Evolutionary conservation across 805 yeast species (phyloP).

Genomic region (Kodamaea nitidulidarum): DNA sequence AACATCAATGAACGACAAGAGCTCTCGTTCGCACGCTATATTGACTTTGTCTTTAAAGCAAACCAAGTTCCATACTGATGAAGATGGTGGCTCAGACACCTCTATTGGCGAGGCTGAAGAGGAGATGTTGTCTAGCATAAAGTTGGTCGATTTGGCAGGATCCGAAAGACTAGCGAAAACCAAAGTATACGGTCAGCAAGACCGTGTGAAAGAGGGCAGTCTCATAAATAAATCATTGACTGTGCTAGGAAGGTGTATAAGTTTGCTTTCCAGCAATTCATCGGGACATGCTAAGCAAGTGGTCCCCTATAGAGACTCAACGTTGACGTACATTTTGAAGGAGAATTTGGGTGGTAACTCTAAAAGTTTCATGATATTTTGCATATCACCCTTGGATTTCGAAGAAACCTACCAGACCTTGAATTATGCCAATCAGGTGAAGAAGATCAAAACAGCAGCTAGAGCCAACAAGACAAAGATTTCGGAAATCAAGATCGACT

Average conservation of each 20-base stretch:
- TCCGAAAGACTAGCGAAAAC: constrained; percentile 68
- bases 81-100: constrained; percentile 9
- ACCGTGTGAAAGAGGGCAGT: constrained; percentile 67
- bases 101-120: constrained; percentile 37
- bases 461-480: constrained; percentile 33
- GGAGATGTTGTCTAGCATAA: constrained; percentile 54
- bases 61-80: constrained; percentile 54
- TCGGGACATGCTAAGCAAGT: constrained; percentile 20
- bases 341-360: constrained; percentile 81
- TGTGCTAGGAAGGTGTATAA: constrained; percentile 68
- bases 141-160: constrained; percentile 79
- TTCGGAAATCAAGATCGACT: constrained; percentile 25
- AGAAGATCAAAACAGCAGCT: constrained; percentile 62
- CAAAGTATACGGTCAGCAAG: constrained; percentile 51
- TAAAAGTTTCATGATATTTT: constrained; percentile 85
- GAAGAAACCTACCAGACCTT: constrained; percentile 75
- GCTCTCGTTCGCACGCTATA: constrained; percentile 81
- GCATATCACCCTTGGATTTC: constrained; percentile 74
- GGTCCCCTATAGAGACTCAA: constrained; percentile 72
- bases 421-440: constrained; percentile 74
- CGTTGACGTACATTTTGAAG: constrained; percentile 68
- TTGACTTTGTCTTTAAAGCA: constrained; percentile 61
- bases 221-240: constrained; percentile 76
- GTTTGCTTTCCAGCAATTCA: constrained; percentile 43
- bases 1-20: constrained; percentile 66